Evolutionary conservation across 805 yeast genomes (phyloP), one percentile per base, ranked within the genome.

Genomic region (Metschnikowia hibisci): DNA sequence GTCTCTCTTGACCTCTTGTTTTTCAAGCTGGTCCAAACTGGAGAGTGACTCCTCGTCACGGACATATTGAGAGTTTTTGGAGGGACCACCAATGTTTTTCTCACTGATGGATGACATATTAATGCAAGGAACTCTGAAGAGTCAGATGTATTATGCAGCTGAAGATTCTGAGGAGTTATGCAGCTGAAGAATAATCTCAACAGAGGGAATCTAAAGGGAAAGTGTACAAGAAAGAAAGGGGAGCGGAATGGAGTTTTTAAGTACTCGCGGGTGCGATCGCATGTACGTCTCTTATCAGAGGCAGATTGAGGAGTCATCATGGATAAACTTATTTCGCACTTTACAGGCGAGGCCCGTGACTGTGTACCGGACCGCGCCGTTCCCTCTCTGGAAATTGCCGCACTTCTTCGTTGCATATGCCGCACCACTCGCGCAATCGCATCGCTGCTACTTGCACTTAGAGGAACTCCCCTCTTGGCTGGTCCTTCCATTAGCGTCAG

Each of bases 1-100:
- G 37, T 72, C 74, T 58, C 89, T 69, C 54, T 77, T 75, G 44
- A 79, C 81, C 53, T 77, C 73, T 2, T 36, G 44, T n/a, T 40
- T 48, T 25, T 45, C 56, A 15, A 35, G 32, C n/a, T 37, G 35
- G 27, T 29, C 35, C 25, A 48, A 12, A 13, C 44, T 49, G 6
- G 47, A 39, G 11, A 50, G 29, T 26, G 47, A 44, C 29, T 53
- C 57, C 28, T 41, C 39, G 30, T 54, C 60, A 31, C 51, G 50
- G 35, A 53, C 47, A 46, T 49, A 58, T 18, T 55, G 56, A 26
- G 47, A 49, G 29, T 49, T 42, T 54, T 54, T 23, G 51, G 39
- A 16, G 41, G 38, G 15, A 50, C 60, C 35, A 40, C 44, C 13
- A 41, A 38, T 32, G 14, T 28, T 28, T 18, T 37, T 37, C 30